A percentile compares a stretch with the other conserved stretches of the same genome.
These are phyloP conservation scores for Phytophthora hybrid DNA, from an alignment of 352 stramenopile species.

Conservation along the genomic window DNA sequence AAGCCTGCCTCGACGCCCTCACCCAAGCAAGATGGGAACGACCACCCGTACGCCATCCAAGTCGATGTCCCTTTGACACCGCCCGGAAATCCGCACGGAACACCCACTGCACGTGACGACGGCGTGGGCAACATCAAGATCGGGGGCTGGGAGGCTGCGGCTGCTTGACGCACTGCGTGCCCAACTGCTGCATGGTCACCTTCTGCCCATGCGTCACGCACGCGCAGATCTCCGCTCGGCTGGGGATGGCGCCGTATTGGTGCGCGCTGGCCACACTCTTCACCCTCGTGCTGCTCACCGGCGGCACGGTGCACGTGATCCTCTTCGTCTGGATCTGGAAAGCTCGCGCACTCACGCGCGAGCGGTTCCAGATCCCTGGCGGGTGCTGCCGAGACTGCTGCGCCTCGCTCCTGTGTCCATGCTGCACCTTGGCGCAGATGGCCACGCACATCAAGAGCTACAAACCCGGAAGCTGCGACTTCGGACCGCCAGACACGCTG, in stretches of 20 bases:
- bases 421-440: slow-evolving; percentile 60
- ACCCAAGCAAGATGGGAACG: slow-evolving; percentile 5
- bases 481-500: slow-evolving; percentile 45
- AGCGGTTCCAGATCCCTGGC: slow-evolving; percentile 41
- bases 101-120: slow-evolving; percentile 4
- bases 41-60: slow-evolving; percentile 41
- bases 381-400: slow-evolving; percentile 37
- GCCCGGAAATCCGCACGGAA: slow-evolving; percentile 2
- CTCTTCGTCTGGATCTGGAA: slow-evolving; percentile 46
- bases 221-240: slow-evolving; percentile 46
- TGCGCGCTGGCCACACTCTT: slow-evolving; percentile 39
- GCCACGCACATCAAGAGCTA: slow-evolving; percentile 71
- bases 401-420: slow-evolving; percentile 42
- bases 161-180: slow-evolving; percentile 54
- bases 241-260: slow-evolving; percentile 43
- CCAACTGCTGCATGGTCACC: slow-evolving; percentile 59
- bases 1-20: not conserved
- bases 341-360: slow-evolving; percentile 25
- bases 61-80: slow-evolving; percentile 31
- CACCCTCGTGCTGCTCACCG: slow-evolving; percentile 27
- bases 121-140: slow-evolving; percentile 30
- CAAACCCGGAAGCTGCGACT: slow-evolving; percentile 51
- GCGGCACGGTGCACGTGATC: slow-evolving; percentile 39
- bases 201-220: slow-evolving; percentile 53
- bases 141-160: slow-evolving; percentile 39